Base-by-base conservation (phyloP, 805 yeast species). In the Hanseniaspora thailandica region DNA sequence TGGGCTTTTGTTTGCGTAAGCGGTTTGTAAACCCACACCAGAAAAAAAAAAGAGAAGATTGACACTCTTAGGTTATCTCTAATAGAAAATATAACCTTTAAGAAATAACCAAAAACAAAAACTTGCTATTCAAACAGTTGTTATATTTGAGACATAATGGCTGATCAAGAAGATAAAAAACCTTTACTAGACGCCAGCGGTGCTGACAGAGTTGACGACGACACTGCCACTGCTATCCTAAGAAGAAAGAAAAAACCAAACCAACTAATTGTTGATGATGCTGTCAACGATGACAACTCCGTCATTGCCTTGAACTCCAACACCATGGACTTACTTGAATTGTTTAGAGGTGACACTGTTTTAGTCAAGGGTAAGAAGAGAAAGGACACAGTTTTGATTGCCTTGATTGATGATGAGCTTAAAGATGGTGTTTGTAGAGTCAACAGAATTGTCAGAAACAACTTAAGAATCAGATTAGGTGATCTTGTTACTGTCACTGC, bases 161-260 rank as follows among this genome's bases (percentile, higher is more conserved):
- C 62, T 45, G 67, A 65, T 54, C 38, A 50, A 15, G 54, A 50
- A 50, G 74, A 71, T 55, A 70, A 70, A 57, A 72, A 72, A 60
- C 69, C 70, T 40, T 69, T 78, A 57, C 64, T 75, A 59, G 84
- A 80, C 59, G 86, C 84, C 59, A 80, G 88, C 49, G 93, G 93
- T 49, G 76, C 78, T 46, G 75, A 73, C 48, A 61, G 67, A 54
- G 72, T 72, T 40, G 86, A 81, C 61, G 81, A 77, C 62, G 79
- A 76, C 59, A 87, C 96, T 52, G 99, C 99, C 59, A 93, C 97
- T 54, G 99, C 99, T 45, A 93, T 93, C 65, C 75, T 93, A 64
- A 84, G 96, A 74, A 81, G 90, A 72, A 93, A 93, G 82, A 90
- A 93, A 93, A 90, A 90, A 78, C 96, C 85, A 66, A 93, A 93